Evolutionary conservation across 352 stramenopile species (phyloP).

Genomic region (Phytopythium vexans): DNA sequence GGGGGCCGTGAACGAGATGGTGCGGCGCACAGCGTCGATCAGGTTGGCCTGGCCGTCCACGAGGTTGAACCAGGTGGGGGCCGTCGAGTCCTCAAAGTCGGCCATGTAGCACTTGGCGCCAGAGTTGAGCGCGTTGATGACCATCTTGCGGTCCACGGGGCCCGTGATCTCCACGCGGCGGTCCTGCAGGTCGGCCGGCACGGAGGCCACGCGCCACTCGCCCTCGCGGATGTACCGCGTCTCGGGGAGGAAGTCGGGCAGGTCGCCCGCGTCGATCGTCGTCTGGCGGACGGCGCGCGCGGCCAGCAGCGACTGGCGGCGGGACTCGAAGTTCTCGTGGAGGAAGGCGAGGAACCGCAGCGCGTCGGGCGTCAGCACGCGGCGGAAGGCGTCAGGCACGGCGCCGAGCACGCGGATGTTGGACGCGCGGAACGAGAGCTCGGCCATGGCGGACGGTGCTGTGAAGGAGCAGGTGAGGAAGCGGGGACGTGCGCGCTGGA

Average conservation of each 20-base stretch:
- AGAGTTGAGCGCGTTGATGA: slow-evolving; percentile 96
- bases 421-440: slow-evolving; percentile 40
- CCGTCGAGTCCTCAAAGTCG: slow-evolving; percentile 94
- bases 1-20: slow-evolving; percentile 81
- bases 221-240: slow-evolving; percentile 83
- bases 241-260: slow-evolving; percentile 87
- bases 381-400: slow-evolving; percentile 70
- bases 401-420: slow-evolving; percentile 85
- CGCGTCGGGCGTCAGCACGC: slow-evolving; percentile 89
- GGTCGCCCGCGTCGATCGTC: slow-evolving; percentile 83
- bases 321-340: slow-evolving; percentile 83
- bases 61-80: slow-evolving; percentile 93
- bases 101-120: slow-evolving; percentile 95
- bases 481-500: neutral
- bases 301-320: slow-evolving; percentile 41
- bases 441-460: slow-evolving; percentile 27
- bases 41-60: slow-evolving; percentile 93
- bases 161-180: slow-evolving; percentile 95
- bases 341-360: slow-evolving; percentile 91
- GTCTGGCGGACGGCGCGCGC: slow-evolving; percentile 54
- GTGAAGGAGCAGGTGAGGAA: neutral
- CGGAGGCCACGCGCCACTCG: slow-evolving; percentile 71
- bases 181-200: slow-evolving; percentile 87
- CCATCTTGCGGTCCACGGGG: slow-evolving; percentile 95
- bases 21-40: slow-evolving; percentile 88